Conservation (phyloP, 1,139 yeast genomes). For the Chernovozyma aurita region DNA sequence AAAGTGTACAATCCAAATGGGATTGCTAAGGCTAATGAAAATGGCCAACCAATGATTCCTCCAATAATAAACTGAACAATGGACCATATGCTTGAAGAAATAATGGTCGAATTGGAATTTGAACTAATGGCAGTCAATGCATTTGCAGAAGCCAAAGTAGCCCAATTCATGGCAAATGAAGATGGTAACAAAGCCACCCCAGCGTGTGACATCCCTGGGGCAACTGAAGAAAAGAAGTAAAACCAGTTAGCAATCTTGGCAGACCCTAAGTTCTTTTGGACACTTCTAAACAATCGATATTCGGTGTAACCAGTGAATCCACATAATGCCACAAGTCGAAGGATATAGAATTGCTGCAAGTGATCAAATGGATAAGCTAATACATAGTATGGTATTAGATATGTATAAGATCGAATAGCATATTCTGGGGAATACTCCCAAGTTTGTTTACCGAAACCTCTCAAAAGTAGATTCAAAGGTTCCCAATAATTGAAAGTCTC, state of each 20-base stretch:
- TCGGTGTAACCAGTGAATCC: slow-evolving; percentile 54
- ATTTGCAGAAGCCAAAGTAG: slow-evolving; percentile 49
- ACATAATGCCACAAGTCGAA: slow-evolving; percentile 51
- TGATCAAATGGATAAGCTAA: slow-evolving; percentile 21
- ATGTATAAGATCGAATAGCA: slow-evolving; percentile 85
- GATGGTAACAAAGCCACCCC: slow-evolving; percentile 83
- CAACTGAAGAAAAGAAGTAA: slow-evolving; percentile 39
- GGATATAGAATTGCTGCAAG: slow-evolving; percentile 46
- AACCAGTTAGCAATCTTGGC: slow-evolving; percentile 53
- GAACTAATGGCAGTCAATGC: slow-evolving; percentile 20
- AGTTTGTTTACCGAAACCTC: slow-evolving; percentile 88
- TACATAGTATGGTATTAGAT: slow-evolving; percentile 51
- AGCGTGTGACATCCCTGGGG: slow-evolving; percentile 80
- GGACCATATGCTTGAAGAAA: slow-evolving; percentile 17
- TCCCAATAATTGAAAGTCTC: slow-evolving; percentile 91
- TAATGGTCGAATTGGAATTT: not conserved
- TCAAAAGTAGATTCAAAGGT: slow-evolving; percentile 71
- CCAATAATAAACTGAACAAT: slow-evolving; percentile 57
- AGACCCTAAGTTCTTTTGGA: slow-evolving; percentile 32
- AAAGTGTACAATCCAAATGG: slow-evolving; percentile 49
- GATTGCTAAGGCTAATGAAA: slow-evolving; percentile 59
- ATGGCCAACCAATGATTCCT: slow-evolving; percentile 91
- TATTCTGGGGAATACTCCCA: slow-evolving; percentile 95
- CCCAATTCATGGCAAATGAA: slow-evolving; percentile 72
- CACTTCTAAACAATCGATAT: slow-evolving; percentile 40